These are phyloP conservation scores for Trypanosoma platydactyli DNA, from an alignment of 208 protist genomes.

Conservation along the genomic window DNA sequence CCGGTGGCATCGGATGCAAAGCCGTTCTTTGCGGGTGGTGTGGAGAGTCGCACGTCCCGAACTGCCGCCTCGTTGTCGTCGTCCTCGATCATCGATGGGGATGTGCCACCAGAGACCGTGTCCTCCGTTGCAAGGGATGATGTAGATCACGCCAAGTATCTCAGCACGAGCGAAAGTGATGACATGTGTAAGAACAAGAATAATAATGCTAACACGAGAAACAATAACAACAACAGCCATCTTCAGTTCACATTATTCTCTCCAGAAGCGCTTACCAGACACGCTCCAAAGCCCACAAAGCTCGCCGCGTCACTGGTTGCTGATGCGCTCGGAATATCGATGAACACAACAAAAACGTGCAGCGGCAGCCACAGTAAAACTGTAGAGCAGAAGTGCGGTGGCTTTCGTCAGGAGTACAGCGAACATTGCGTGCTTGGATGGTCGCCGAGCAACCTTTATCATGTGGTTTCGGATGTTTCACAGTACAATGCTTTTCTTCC, in stretches of 20 bases:
- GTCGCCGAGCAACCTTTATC: conserved; percentile 62
- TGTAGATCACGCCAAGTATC: no score
- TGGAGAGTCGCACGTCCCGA: not conserved
- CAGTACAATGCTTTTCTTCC: conserved; percentile 75
- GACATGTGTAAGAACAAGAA: no score
- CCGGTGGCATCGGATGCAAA: conserved; percentile 56
- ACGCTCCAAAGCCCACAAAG: conserved; percentile 7
- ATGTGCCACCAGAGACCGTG: no score
- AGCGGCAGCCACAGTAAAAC: conserved; percentile 4
- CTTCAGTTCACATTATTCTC: conserved; percentile 11
- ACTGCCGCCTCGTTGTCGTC: not conserved
- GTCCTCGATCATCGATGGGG: no score
- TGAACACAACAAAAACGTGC: conserved; percentile 9
- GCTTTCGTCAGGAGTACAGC: conserved; percentile 52
- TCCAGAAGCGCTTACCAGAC: conserved; percentile 4
- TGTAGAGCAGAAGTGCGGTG: not conserved
- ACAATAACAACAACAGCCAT: not conserved
- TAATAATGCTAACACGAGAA: no score
- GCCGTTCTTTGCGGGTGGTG: conserved; percentile 35
- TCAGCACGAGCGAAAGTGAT: no score
- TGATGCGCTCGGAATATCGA: not conserved
- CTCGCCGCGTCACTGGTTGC: conserved; percentile 17
- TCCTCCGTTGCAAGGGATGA: no score
- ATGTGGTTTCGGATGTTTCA: conserved; percentile 74
- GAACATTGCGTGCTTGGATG: conserved; percentile 84